A percentile compares a stretch with the other conserved stretches of the same genome.
Conservation (phyloP, 106 monocot species). For the Ottelia alismoides region DNA sequence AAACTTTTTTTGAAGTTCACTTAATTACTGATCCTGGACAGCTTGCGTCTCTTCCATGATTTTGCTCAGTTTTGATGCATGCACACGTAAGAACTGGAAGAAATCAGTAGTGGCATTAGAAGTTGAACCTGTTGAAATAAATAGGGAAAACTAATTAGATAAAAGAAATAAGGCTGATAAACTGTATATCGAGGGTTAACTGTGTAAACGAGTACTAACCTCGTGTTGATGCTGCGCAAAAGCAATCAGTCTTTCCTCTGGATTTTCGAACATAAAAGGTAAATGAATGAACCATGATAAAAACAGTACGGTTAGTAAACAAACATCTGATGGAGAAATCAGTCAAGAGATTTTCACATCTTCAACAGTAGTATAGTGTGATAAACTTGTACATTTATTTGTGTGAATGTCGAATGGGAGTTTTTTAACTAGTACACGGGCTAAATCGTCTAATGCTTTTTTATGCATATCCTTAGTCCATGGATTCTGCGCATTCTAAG, state of each 20-base stretch:
- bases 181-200: not conserved
- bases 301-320: not conserved
- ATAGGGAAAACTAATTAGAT: constrained; percentile 1
- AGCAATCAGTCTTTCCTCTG: constrained; percentile 40
- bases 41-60: constrained; percentile 58
- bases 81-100: constrained; percentile 41
- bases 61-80: constrained; percentile 32
- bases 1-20: constrained; percentile 61
- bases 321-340: not conserved
- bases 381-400: constrained; percentile 45
- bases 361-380: constrained; percentile 38
- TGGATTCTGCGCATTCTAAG: too few species aligned
- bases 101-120: constrained; percentile 45
- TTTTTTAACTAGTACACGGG: constrained; percentile 69
- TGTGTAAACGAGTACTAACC: constrained; percentile 13
- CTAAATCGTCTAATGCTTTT: constrained; percentile 47
- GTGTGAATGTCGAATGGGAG: constrained; percentile 48
- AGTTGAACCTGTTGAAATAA: constrained; percentile 48
- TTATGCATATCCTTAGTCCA: too few species aligned
- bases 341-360: constrained; percentile 29
- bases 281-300: not conserved
- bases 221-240: constrained; percentile 56
- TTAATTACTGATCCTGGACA: constrained; percentile 37
- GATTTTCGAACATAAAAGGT: constrained; percentile 20
- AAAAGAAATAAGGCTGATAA: not conserved